A percentile compares a stretch with the other conserved stretches of the same genome.
These are phyloP conservation scores for Poterioochromonas sp. DNA, from an alignment of 352 stramenopile species.

Conservation along the genomic window DNA sequence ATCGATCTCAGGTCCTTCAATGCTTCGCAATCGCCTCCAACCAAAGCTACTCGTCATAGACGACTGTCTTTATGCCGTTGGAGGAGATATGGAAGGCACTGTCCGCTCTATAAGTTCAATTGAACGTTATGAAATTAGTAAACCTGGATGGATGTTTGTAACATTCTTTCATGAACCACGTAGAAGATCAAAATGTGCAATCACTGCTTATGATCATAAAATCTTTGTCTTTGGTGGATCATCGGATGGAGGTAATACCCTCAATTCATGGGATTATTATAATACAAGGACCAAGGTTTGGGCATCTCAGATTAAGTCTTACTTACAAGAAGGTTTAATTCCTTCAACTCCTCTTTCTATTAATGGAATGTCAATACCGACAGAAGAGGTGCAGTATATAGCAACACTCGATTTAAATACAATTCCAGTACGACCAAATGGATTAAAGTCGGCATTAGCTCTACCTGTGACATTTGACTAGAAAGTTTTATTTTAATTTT, in stretches of 20 bases:
- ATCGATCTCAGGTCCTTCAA: neutral
- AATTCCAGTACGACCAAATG: neutral
- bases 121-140: neutral
- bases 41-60: neutral
- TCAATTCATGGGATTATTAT: neutral
- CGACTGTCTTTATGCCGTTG: conserved; percentile 6
- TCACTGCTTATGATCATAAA: neutral
- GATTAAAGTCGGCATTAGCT: neutral
- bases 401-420: neutral
- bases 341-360: neutral
- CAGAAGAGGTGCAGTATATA: neutral
- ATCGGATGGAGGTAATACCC: neutral
- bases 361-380: too few relatives aligned
- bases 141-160: neutral
- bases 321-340: neutral
- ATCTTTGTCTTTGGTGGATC: conserved; percentile 1
- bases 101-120: neutral
- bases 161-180: neutral
- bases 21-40: neutral
- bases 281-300: neutral
- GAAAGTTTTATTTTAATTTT: too few relatives aligned
- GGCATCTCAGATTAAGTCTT: neutral
- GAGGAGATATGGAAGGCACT: neutral
- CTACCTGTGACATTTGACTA: too few relatives aligned
- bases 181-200: neutral